These are phyloP conservation scores for Geoglossum glabrum DNA, from an alignment of 495 filamentous ascomycete genomes.

Conservation along the genomic window DNA sequence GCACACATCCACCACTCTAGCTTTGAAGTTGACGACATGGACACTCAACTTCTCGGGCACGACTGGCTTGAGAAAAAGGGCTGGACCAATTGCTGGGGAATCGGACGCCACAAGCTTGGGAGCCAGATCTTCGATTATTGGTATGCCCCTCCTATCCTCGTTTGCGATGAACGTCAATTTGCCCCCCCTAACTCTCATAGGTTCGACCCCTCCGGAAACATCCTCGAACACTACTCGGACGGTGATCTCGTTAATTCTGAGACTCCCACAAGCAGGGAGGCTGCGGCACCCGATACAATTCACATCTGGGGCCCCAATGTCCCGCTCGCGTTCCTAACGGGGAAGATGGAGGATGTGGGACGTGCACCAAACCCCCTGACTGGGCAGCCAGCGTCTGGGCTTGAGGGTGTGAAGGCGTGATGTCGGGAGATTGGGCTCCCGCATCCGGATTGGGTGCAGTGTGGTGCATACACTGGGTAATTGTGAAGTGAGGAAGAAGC, in stretches of 20 bases:
- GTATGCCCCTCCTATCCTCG: constrained; percentile 13
- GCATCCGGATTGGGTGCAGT: too few species aligned
- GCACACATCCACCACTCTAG: constrained; percentile 51
- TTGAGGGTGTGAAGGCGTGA: neutral
- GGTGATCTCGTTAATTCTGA: constrained; percentile 38
- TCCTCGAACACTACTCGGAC: constrained; percentile 49
- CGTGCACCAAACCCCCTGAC: neutral
- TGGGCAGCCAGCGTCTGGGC: neutral
- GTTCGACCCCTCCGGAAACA: constrained; percentile 40
- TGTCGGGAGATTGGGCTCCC: too few species aligned
- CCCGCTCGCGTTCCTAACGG: neutral
- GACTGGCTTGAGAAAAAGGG: constrained; percentile 43
- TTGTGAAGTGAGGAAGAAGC: too few species aligned
- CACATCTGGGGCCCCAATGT: neutral
- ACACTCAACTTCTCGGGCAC: constrained; percentile 54
- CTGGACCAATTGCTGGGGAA: constrained; percentile 51
- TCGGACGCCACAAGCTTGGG: constrained; percentile 47
- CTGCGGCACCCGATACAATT: neutral
- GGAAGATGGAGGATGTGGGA: neutral
- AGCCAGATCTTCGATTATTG: constrained; percentile 55
- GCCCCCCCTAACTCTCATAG: constrained; percentile 8
- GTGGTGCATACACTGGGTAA: too few species aligned
- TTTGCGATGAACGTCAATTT: neutral
- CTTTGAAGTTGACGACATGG: constrained; percentile 60
- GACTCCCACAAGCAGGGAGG: neutral